These are phyloP conservation scores for Lachancea sp. DNA, from an alignment of 805 yeast genomes.

Conservation along the genomic window DNA sequence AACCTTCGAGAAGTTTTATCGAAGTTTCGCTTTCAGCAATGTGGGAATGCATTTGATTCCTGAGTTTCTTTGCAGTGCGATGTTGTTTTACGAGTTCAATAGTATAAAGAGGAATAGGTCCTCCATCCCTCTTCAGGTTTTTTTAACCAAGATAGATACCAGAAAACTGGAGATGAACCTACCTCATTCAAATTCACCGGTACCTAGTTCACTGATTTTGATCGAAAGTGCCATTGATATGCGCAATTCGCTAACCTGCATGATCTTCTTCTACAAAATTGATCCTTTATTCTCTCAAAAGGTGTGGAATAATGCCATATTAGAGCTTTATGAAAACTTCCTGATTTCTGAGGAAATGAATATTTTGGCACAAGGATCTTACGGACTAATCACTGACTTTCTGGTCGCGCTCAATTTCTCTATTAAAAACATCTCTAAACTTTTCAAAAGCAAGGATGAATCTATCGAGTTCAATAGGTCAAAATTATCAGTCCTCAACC, in stretches of 20 bases:
- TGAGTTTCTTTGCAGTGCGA: slow-evolving; percentile 22
- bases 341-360: slow-evolving; percentile 20
- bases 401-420: slow-evolving; percentile 30
- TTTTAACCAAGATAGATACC: slow-evolving; percentile 27
- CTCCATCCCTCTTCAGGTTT: slow-evolving; percentile 22
- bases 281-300: slow-evolving; percentile 22
- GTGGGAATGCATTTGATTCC: slow-evolving; percentile 28
- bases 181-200: slow-evolving; percentile 7
- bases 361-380: slow-evolving; percentile 26
- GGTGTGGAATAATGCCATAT: slow-evolving; percentile 22
- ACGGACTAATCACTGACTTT: slow-evolving; percentile 26
- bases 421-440: slow-evolving; percentile 26
- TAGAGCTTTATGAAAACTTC: slow-evolving; percentile 20
- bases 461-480: slow-evolving; percentile 18
- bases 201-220: slow-evolving; percentile 10
- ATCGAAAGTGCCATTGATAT: slow-evolving; percentile 22
- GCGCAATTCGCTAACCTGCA: slow-evolving; percentile 28
- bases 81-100: slow-evolving; percentile 30
- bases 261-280: slow-evolving; percentile 23
- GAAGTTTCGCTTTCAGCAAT: slow-evolving; percentile 27
- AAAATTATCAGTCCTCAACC: slow-evolving; percentile 25
- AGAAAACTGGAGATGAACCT: slow-evolving; percentile 25
- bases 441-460: slow-evolving; percentile 16
- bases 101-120: slow-evolving; percentile 8
- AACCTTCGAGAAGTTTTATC: slow-evolving; percentile 24